Evolutionary conservation across 2,329 filamentous ascomycete genomes (phyloP).

Genomic region (Pseudogymnoascus destructans): DNA sequence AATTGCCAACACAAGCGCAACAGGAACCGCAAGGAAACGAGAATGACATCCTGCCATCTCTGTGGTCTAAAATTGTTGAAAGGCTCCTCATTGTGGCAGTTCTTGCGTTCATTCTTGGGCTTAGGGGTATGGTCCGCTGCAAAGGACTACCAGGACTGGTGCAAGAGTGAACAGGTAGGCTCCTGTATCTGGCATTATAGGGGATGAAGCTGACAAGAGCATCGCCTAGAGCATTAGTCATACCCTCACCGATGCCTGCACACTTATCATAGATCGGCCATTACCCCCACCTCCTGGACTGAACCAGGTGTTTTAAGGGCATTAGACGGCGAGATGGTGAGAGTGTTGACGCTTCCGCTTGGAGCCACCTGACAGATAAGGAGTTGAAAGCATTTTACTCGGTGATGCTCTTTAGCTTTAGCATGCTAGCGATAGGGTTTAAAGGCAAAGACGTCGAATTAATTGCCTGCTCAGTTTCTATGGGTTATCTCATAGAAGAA

Average conservation of each 20-base stretch:
- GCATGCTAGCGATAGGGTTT: not conserved
- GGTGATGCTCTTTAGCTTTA: not conserved
- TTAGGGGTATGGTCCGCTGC: not conserved
- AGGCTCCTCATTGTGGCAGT: not conserved
- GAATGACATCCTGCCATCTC: not conserved
- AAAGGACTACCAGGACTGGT: not conserved
- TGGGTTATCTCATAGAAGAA: not conserved
- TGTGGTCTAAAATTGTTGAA: not conserved
- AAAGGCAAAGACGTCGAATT: not conserved
- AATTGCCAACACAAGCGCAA: not conserved
- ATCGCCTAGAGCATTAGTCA: not conserved
- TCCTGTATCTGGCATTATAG: not conserved
- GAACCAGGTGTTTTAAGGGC: not conserved
- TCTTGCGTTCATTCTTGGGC: not conserved
- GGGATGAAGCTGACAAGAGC: not conserved
- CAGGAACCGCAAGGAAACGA: not conserved
- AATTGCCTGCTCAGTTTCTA: not conserved
- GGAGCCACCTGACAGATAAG: not conserved
- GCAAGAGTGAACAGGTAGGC: not conserved
- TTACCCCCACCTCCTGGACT: not conserved
- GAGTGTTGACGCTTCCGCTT: not conserved
- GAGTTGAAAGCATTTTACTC: not conserved
- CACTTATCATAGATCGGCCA: not conserved
- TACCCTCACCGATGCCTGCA: not conserved
- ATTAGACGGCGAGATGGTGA: not conserved